Evolutionary conservation across 75 land plant genomes (phyloP), one percentile per base, ranked within the genome.

Genomic region (Pinus tabuliformis): DNA sequence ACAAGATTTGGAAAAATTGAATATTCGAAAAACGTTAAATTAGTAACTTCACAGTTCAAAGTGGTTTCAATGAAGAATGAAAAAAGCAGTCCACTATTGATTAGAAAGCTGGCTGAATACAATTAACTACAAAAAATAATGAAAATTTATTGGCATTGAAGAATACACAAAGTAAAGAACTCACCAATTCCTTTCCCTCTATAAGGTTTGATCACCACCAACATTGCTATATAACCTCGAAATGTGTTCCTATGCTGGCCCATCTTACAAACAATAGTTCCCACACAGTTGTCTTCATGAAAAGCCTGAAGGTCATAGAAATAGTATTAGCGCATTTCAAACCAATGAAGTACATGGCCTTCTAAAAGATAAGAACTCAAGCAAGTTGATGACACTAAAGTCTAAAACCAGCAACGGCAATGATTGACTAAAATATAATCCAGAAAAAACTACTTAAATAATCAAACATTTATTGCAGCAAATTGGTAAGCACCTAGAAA

Each of bases 191-290:
- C 95, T 81, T 77, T 92, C 36, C 99, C 99, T 78, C 99, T 82
- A 65, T 90, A 92, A 56, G 98, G 89, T 73, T 94, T 95, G 64
- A 97, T 83, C 22, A 97, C 99, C 22, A 97, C 98, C 16, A 97
- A 78, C 99, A 97, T 97, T 14, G 99, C 99, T 77, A 97, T 97
- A 71, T 97, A 97, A 16, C 99, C 99, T 70, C 99, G 83, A 75
- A 85, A 97, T 42, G 95, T 92, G 77, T 73, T 84, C 33, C 99
- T 79, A 72, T 97, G 99, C 77, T 92, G 92, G 5, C 98, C 95
- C 98, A 94, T 94, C 79, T 96, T 96, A 79, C 99, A 96, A 1
- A 96, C 99, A 37, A 96, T 90, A 26, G 99, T 96, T 11, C 99
- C 99, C 45, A 96, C 89, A 76, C 99, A 96, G 57, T 82, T 85